Evolutionary conservation across 192 early-diverging fungal genomes (phyloP).

Genomic region (Chytriomyces confervae): DNA sequence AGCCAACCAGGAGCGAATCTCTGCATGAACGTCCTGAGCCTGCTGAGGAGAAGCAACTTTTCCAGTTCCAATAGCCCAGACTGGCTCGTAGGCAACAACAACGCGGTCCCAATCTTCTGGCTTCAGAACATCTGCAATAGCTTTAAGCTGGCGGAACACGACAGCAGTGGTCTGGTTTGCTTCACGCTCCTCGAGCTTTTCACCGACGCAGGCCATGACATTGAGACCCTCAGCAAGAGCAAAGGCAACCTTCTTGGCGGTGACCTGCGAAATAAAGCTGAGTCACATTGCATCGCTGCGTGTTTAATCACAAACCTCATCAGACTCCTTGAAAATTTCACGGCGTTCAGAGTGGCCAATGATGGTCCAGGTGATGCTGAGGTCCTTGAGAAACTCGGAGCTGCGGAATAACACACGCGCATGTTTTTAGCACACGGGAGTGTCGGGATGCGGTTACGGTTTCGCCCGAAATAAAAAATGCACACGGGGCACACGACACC

Average conservation of each 20-base stretch:
- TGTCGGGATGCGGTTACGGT: too few relatives aligned
- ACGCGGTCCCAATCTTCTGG: constrained; percentile 86
- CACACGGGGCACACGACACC: constrained; percentile 39
- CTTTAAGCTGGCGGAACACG: constrained; percentile 86
- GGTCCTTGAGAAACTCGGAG: constrained; percentile 94
- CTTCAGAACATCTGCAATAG: constrained; percentile 72
- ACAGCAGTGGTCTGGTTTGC: constrained; percentile 84
- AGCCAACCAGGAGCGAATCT: constrained; percentile 86
- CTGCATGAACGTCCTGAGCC: constrained; percentile 95
- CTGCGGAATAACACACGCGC: constrained; percentile 36
- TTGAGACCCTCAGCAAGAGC: constrained; percentile 85
- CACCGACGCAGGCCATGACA: constrained; percentile 95
- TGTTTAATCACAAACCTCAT: constrained; percentile 61
- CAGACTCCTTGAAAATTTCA: constrained; percentile 86
- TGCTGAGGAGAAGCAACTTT: constrained; percentile 89
- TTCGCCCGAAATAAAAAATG: too few relatives aligned
- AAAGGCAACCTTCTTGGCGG: constrained; percentile 88
- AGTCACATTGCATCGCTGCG: neutral
- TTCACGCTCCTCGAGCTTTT: constrained; percentile 95
- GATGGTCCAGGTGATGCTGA: constrained; percentile 94
- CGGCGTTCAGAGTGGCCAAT: constrained; percentile 99
- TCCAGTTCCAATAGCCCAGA: constrained; percentile 99
- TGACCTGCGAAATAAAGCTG: constrained; percentile 46
- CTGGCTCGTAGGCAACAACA: constrained; percentile 99
- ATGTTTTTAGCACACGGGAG: neutral